Evolutionary conservation across 2,329 filamentous ascomycete species (phyloP), one percentile per base, ranked within the genome.

Genomic region (Dryadomyces quercus-mongolicae): DNA sequence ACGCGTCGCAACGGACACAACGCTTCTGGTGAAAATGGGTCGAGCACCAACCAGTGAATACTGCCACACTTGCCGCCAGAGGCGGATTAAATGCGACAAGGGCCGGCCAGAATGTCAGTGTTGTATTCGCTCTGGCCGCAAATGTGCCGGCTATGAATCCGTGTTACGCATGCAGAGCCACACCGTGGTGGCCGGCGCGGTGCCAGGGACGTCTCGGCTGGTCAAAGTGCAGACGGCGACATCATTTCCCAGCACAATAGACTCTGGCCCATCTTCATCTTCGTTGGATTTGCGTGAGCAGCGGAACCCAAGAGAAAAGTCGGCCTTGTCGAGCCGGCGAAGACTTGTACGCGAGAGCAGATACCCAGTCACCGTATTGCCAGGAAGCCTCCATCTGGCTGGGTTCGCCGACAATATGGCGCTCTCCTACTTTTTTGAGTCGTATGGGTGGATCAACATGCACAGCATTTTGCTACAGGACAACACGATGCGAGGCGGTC

Each of bases 371-470:
- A 31, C 25, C 25, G 8, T 31, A 31, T 31, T 31, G 25, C 42
- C 38, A 25, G 12, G 59, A 60, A 42, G 54, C 36, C 36, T 40
- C 8, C 36, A 40, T 62, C 54, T 64, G 4, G 54, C 53, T 1
- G 60, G 61, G 13, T 63, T 64, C 22, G 56, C 61, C 52, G 61
- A 64, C 54, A 59, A 63, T 53, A 61, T 63, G 55, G 57, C 62
- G 2, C 59, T 62, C 20, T 60, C 60, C 42, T 63, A 63, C 59
- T 62, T 64, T 52, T 64, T 63, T 45, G 56, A 60, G 18, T 58
- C 62, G 10, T 63, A 63, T 36, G 60, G 62, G 42, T 64, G 62
- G 62, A 63, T 63, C 54, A 62, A 62, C 55, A 62, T 64, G 58
- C 61, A 62, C 58, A 64, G 62, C 46, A 57, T 63, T 10, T 55